Evolutionary conservation across 2,329 filamentous ascomycete species (phyloP), one percentile per base, ranked within the genome.

Genomic region (Furcasterigmium sp.): DNA sequence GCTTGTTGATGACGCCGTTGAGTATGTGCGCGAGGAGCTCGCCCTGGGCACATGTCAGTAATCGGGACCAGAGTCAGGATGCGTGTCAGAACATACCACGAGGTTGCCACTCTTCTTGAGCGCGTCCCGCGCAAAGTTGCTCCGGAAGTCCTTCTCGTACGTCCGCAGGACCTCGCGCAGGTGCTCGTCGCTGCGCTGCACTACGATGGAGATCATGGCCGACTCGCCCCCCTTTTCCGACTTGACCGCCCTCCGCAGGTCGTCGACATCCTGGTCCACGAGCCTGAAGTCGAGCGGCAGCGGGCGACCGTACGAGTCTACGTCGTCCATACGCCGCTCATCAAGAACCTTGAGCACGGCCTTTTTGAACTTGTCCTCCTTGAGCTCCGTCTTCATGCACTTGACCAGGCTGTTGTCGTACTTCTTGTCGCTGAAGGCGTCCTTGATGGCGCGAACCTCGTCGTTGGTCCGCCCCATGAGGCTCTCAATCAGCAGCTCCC

Each of bases 1-100:
- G 91, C 46, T 87, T 87, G 69, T 97, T 97, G 69, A 97, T 95
- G 45, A 95, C 83, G 56, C 93, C 93, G 67, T 97, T 96, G 57
- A 98, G 84, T 54, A 97, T 88, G 64, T 97, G 93, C 0, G 90
- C 88, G 29, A 97, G 81, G 17, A 95, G 82, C 69, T 98, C 93
- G 51, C 93, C 93, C 91, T 96, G 53, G 26, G 18, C 8, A n/a
- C 20, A 4, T 20, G 15, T 17, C 47, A 19, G 10, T 37, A 25
- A 26, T 21, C 26, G 23, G 18, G 36, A 29, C 20, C 28, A 39
- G 14, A 17, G 34, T 19, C 25, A 44, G 38, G 45, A 37, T 42
- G 21, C 41, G 18, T 15, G 23, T 30, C 2, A 15, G 25, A 13
- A 83, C 89, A 66, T 76, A 95, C 91, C 46, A 97, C 91, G 17